These are phyloP conservation scores for Chimonanthus praecox DNA, from an alignment of 164 flowering plant species.

Conservation along the genomic window DNA sequence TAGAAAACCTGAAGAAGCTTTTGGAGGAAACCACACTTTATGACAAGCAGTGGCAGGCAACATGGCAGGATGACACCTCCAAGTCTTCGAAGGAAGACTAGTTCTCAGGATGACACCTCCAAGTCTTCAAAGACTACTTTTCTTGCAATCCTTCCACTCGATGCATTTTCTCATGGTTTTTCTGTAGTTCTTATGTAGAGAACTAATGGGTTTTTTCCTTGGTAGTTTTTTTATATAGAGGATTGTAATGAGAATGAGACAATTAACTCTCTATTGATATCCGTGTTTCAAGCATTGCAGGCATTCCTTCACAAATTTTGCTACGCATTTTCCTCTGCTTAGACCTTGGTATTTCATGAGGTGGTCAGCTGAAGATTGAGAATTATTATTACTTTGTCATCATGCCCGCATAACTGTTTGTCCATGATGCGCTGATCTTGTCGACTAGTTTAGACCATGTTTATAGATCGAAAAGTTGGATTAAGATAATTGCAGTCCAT, in stretches of 20 bases:
- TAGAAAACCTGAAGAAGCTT: slow-evolving; percentile 75
- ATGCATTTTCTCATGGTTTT: slow-evolving; percentile 8
- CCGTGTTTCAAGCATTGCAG: neutral
- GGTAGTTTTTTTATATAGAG: slow-evolving; percentile 9
- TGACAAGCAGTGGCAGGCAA: slow-evolving; percentile 99
- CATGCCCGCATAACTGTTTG: too few relatives aligned
- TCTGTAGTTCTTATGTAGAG: neutral
- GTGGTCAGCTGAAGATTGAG: too few relatives aligned
- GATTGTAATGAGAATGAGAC: slow-evolving; percentile 4
- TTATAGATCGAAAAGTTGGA: too few relatives aligned
- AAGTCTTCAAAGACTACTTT: neutral
- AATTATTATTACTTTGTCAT: too few relatives aligned
- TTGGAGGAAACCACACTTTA: slow-evolving; percentile 84
- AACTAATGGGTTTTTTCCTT: neutral
- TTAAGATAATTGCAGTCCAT: too few relatives aligned
- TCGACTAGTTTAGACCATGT: too few relatives aligned
- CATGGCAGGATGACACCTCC: slow-evolving; percentile 80
- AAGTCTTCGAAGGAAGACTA: slow-evolving; percentile 33
- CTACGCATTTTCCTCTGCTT: neutral
- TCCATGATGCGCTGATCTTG: too few relatives aligned
- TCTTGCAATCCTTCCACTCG: slow-evolving; percentile 2
- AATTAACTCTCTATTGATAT: neutral
- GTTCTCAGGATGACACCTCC: slow-evolving; percentile 4
- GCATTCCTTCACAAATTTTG: neutral
- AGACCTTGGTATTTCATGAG: neutral